Conservation (phyloP, 2,329 filamentous ascomycete species). For the Leptodontidium sp. region DNA sequence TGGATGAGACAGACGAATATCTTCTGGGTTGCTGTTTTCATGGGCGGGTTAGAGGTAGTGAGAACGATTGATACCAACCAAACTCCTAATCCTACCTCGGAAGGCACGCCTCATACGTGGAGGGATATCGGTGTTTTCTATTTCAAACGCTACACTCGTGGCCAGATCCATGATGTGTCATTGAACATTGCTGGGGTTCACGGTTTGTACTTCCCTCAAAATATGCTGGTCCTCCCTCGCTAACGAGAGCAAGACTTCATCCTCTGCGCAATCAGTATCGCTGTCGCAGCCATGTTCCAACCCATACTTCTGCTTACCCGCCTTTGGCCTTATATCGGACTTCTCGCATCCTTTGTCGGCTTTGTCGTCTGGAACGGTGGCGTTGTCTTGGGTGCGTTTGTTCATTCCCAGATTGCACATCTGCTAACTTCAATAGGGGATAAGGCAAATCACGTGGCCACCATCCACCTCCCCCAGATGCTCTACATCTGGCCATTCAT, state of each 20-base stretch:
- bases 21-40: conserved; percentile 88
- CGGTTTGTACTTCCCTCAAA: conserved; percentile 50
- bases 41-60: conserved; percentile 68
- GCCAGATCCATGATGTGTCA: conserved; percentile 63
- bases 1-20: conserved; percentile 94
- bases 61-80: conserved; percentile 57
- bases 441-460: conserved; percentile 92
- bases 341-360: conserved; percentile 71
- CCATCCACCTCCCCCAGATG: conserved; percentile 89
- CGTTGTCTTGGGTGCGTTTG: conserved; percentile 80
- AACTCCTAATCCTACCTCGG: conserved; percentile 28
- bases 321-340: conserved; percentile 66
- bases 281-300: conserved; percentile 62
- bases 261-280: conserved; percentile 69
- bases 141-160: conserved; percentile 50
- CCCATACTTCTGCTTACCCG: conserved; percentile 55
- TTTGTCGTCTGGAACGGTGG: conserved; percentile 91
- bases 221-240: not conserved
- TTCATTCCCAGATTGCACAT: not conserved
- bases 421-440: conserved; percentile 66
- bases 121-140: conserved; percentile 25
- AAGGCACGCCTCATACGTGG: conserved; percentile 23
- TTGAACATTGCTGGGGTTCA: conserved; percentile 57
- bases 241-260: conserved; percentile 57
- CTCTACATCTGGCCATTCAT: conserved; percentile 95